Conservation (phyloP, 495 filamentous ascomycete genomes). For the Tuber melanosporum region DNA sequence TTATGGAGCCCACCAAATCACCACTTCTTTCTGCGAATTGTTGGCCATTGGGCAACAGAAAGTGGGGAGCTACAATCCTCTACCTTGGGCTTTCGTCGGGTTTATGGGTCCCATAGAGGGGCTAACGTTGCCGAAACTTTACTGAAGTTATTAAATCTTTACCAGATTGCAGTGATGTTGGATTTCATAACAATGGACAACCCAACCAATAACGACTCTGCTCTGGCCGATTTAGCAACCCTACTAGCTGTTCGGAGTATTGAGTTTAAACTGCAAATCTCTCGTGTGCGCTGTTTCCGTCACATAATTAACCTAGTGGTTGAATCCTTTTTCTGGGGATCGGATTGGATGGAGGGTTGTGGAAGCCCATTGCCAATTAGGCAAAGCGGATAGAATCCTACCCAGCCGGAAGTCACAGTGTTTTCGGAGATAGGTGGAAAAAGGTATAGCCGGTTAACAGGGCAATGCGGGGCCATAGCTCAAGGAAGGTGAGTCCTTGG, state of each 20-base stretch:
- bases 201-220: slow-evolving; percentile 3
- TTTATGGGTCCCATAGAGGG: background rate
- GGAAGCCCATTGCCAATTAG: no score
- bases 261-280: background rate
- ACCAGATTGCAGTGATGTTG: background rate
- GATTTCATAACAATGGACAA: background rate
- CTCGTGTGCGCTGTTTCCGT: background rate
- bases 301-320: slow-evolving; percentile 1
- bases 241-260: background rate
- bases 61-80: background rate
- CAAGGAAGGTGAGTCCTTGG: no score
- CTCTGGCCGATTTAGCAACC: background rate
- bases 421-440: no score
- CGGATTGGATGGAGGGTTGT: no score
- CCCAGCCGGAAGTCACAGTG: no score
- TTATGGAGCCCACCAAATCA: slow-evolving; percentile 8
- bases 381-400: no score
- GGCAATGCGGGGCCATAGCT: no score
- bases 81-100: background rate
- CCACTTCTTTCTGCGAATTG: background rate
- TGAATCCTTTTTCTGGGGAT: background rate
- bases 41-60: slow-evolving; percentile 2
- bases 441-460: no score
- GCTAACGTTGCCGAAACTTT: background rate
- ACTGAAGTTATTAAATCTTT: background rate